These are phyloP conservation scores for Gymnopus androsaceus DNA, from an alignment of 1,284 basidiomycete genomes.

Conservation along the genomic window DNA sequence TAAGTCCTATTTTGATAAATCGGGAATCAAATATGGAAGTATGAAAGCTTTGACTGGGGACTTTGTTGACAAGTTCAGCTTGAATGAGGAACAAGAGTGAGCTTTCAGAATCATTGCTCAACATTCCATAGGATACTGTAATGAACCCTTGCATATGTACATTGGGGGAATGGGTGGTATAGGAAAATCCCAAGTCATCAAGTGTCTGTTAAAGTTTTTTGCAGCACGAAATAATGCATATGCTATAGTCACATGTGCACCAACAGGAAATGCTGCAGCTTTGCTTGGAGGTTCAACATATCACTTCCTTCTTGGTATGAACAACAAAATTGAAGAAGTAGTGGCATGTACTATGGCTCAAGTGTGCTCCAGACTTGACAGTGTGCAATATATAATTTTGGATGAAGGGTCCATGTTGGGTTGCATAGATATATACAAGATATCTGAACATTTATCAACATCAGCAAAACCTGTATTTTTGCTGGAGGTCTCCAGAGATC, in stretches of 20 bases:
- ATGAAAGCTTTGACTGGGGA: constrained; percentile 5
- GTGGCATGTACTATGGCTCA: background rate
- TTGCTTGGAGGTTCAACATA: constrained; percentile 31
- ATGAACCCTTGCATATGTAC: constrained; percentile 10
- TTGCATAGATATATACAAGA: constrained; percentile 16
- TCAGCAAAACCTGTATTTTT: too few relatives aligned
- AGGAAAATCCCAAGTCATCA: constrained; percentile 45
- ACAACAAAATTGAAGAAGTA: constrained; percentile 5
- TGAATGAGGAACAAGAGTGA: constrained; percentile 32
- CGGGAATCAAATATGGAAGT: constrained; percentile 7
- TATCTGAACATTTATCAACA: constrained; percentile 15
- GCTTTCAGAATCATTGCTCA: constrained; percentile 31
- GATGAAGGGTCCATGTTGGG: constrained; percentile 25
- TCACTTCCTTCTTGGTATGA: constrained; percentile 30
- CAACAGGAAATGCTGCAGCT: constrained; percentile 34
- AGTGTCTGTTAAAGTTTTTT: constrained; percentile 35
- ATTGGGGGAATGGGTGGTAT: constrained; percentile 20
- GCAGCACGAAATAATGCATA: constrained; percentile 23
- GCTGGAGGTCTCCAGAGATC: too few relatives aligned
- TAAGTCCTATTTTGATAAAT: constrained; percentile 14
- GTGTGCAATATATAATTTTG: constrained; percentile 21
- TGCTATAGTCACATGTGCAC: constrained; percentile 33
- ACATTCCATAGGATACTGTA: constrained; percentile 25
- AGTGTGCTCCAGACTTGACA: constrained; percentile 1
- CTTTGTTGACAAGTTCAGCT: constrained; percentile 15